phyloP scores from a whole-genome alignment of 768 basidiomycete genomes.

The Phaeolepiota aurea region DNA sequence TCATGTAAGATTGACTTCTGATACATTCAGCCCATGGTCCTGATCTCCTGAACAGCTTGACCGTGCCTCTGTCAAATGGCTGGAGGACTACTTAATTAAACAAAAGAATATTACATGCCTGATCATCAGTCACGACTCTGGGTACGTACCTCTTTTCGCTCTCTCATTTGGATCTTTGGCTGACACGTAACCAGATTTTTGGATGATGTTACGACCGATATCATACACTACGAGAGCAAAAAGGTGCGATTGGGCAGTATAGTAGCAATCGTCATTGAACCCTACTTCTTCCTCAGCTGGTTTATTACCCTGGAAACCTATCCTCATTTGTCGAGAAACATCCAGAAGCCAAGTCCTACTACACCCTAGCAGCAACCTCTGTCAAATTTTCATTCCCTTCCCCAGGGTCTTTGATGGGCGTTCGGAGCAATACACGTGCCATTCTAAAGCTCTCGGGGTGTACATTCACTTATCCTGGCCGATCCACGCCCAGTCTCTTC shows the following conservation, averaged over 20 bases:
- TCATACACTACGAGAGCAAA: constrained; percentile 95
- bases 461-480: constrained; percentile 92
- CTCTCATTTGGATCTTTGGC: neutral
- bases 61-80: constrained; percentile 81
- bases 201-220: constrained; percentile 92
- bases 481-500: constrained; percentile 67
- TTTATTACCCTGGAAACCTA: constrained; percentile 90
- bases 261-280: constrained; percentile 7
- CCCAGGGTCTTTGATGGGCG: constrained; percentile 94
- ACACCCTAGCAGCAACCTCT: constrained; percentile 87
- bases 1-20: no score
- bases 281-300: constrained; percentile 43
- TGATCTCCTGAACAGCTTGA: constrained; percentile 56
- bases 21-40: no score
- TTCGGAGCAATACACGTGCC: constrained; percentile 90
- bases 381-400: constrained; percentile 95
- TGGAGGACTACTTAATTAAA: constrained; percentile 78
- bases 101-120: constrained; percentile 84
- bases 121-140: constrained; percentile 95
- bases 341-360: constrained; percentile 94
- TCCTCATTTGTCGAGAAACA: constrained; percentile 83
- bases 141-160: constrained; percentile 45
- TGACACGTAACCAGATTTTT: constrained; percentile 52
- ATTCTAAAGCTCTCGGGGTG: constrained; percentile 89
- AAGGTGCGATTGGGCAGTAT: constrained; percentile 41